Conservation (phyloP, 192 early-diverging fungal genomes). For the Backusella circina region DNA sequence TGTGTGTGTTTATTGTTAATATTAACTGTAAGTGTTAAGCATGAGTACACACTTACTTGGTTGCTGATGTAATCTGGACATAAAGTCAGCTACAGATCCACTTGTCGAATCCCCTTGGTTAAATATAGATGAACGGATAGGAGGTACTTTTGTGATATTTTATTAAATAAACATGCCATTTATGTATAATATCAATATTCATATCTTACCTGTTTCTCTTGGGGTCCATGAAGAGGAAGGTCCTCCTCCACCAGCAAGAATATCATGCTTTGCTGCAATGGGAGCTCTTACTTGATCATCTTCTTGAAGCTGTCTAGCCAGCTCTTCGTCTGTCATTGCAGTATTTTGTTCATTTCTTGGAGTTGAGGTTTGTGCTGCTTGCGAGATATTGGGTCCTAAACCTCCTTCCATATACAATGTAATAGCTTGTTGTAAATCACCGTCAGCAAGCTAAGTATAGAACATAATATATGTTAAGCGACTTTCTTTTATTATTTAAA, state of each 20-base stretch:
- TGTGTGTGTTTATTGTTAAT: not conserved
- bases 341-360: constrained; percentile 9
- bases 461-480: no score
- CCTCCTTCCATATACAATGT: constrained; percentile 83
- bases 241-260: constrained; percentile 57
- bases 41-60: not conserved
- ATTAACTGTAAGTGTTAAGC: not conserved
- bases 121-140: constrained; percentile 21
- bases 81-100: constrained; percentile 43
- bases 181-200: not conserved
- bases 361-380: constrained; percentile 29
- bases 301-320: constrained; percentile 47
- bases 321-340: constrained; percentile 44
- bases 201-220: not conserved
- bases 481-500: no score
- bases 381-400: constrained; percentile 29
- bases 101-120: constrained; percentile 50
- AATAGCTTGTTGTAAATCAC: constrained; percentile 72
- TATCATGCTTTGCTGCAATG: constrained; percentile 77
- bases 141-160: not conserved
- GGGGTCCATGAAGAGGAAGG: not conserved
- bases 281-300: constrained; percentile 66
- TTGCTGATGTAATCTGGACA: constrained; percentile 36
- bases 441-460: constrained; percentile 66
- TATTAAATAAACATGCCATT: not conserved